These are phyloP conservation scores for Sclerospora graminicola DNA, from an alignment of 352 stramenopile species.

Conservation along the genomic window DNA sequence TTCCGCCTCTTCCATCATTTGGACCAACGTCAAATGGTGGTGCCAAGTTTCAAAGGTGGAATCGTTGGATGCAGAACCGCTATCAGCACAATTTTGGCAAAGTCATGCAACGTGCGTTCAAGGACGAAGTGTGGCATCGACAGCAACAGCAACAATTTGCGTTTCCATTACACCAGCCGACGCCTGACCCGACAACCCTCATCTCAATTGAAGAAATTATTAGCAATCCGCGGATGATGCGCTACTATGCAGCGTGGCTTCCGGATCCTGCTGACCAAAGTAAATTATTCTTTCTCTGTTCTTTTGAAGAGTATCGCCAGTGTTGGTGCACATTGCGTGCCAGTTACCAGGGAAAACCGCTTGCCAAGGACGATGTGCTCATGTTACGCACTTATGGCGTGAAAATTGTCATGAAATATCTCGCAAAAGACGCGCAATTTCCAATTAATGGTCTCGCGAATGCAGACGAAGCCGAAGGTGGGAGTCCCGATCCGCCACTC, in stretches of 20 bases:
- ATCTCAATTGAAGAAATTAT: conserved; percentile 75
- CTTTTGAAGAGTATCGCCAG: conserved; percentile 65
- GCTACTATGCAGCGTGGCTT: conserved; percentile 64
- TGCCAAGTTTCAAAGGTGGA: conserved; percentile 80
- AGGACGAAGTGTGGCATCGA: conserved; percentile 39
- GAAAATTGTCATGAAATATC: conserved; percentile 82
- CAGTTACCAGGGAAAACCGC: conserved; percentile 53
- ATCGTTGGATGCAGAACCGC: conserved; percentile 64
- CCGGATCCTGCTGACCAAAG: conserved; percentile 41
- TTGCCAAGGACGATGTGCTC: conserved; percentile 77
- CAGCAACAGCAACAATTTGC: conserved; percentile 19
- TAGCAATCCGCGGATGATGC: conserved; percentile 73
- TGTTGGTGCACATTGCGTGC: conserved; percentile 59
- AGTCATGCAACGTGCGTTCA: conserved; percentile 53
- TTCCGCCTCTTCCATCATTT: conserved; percentile 20
- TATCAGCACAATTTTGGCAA: conserved; percentile 68
- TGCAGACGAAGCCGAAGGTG: conserved; percentile 12
- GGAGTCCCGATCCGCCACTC: conserved; percentile 17
- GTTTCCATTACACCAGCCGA: conserved; percentile 20
- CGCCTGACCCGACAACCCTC: conserved; percentile 32
- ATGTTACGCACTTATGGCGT: conserved; percentile 79
- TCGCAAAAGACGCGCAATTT: conserved; percentile 68
- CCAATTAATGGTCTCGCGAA: conserved; percentile 38
- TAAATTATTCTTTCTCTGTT: conserved; percentile 77
- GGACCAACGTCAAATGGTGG: conserved; percentile 26